Base-by-base conservation (phyloP, 2,329 filamentous ascomycete genomes). In the Monosporascus sp. region DNA sequence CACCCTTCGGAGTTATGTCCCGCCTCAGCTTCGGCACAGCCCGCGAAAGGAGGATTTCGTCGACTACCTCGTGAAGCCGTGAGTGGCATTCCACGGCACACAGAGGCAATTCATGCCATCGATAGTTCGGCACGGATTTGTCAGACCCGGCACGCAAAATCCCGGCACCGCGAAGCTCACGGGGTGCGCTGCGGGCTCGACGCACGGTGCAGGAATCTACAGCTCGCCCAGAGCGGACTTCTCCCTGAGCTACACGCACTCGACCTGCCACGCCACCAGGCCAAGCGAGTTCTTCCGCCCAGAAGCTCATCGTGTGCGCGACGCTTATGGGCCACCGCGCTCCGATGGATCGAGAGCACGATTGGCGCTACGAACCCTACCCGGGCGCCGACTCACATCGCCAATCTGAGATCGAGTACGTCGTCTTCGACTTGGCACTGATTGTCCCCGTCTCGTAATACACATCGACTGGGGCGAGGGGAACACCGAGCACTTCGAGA, bases 291-390 rank as follows among this genome's bases (percentile, higher is more conserved):
- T 71, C 31, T 69, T 68, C 34, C 70, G 72, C 3, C 3, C 56
- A 74, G 47, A 71, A 74, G 47, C 60, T 78, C 3, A 59, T 77
- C 20, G 71, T 76, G 7, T 78, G 74, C 59, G 74, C 74, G 1
- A 73, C 68, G 3, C 52, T 78, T 42, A 77, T 78, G 73, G 75
- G 74, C 2, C 64, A 72, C 2, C 55, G 70, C 1, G 57, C 65
- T 3, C n/a, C 53, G 6, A 60, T 75, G 22, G 57, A 54, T 4
- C 56, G 62, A 5, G 59, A 62, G 0, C 62, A 68, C 24, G 59
- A 67, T 18, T 67, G 66, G 65, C 54, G 62, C 4, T 45, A 54
- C 54, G 2, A 62, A 20, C 59, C 67, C 1, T 56, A 67, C 6
- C 54, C 62, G 0, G 65, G 62, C 1, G 64, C 65, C 3, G 70